These are phyloP conservation scores for Citrus australasica DNA, from an alignment of 345 rosid genomes.

Conservation along the genomic window DNA sequence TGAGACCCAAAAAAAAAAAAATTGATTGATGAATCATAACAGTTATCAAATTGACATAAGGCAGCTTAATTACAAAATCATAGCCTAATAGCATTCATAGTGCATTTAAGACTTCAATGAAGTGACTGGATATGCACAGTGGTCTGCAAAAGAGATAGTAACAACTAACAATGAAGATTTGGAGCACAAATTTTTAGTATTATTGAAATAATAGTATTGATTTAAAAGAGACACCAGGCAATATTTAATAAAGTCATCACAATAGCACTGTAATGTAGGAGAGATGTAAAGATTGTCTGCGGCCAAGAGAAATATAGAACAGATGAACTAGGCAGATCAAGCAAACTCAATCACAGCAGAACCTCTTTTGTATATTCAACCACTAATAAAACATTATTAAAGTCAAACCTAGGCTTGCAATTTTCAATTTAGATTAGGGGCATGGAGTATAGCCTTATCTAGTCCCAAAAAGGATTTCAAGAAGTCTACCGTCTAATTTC, in stretches of 20 bases:
- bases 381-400: not conserved
- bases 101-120: not conserved
- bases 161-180: not conserved
- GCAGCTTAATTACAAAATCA: not conserved
- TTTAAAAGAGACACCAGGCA: not conserved
- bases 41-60: not conserved
- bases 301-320: not conserved
- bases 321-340: not conserved
- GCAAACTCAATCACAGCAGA: not conserved
- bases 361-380: not conserved
- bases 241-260: not conserved
- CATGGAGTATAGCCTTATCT: not conserved
- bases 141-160: not conserved
- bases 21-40: not conserved
- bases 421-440: not conserved
- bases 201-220: not conserved
- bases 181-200: not conserved
- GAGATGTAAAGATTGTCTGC: not conserved
- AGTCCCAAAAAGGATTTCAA: not conserved
- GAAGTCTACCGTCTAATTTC: not conserved
- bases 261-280: not conserved
- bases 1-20: not conserved
- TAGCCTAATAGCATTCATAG: not conserved
- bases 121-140: not conserved
- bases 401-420: no score